phyloP scores from a whole-genome alignment of 2,329 filamentous ascomycete species.

The Cercospora sesami region DNA sequence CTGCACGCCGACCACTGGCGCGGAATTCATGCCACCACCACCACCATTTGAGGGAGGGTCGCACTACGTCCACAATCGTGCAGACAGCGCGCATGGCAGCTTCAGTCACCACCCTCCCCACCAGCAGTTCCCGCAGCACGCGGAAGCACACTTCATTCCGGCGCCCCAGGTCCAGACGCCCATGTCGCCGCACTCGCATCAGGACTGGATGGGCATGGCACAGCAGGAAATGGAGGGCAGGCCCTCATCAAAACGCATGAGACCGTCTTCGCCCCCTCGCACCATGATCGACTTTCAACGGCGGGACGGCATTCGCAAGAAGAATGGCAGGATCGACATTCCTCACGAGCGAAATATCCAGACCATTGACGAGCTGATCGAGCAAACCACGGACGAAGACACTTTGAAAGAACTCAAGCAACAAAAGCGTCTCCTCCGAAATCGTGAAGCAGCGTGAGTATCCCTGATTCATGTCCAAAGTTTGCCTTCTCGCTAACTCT shows the following conservation, averaged over 20 bases:
- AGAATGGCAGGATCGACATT: conserved; percentile 98
- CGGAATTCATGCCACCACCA: conserved; percentile 56
- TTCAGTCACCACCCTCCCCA: conserved; percentile 45
- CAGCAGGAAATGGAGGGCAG: conserved; percentile 53
- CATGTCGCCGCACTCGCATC: conserved; percentile 63
- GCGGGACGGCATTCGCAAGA: conserved; percentile 92
- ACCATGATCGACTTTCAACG: conserved; percentile 50
- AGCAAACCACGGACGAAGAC: conserved; percentile 82
- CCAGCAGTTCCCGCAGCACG: conserved; percentile 41
- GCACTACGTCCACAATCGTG: conserved; percentile 29
- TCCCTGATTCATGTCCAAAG: conserved; percentile 17
- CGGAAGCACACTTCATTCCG: conserved; percentile 47
- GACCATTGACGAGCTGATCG: conserved; percentile 93
- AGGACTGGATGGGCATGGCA: conserved; percentile 57
- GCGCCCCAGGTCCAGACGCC: conserved; percentile 56
- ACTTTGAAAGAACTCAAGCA: conserved; percentile 98
- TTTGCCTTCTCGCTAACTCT: conserved; percentile 23
- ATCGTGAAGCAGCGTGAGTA: conserved; percentile 89
- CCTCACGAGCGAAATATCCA: conserved; percentile 87
- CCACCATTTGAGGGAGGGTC: conserved; percentile 39
- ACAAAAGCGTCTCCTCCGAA: conserved; percentile 90
- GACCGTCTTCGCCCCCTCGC: conserved; percentile 64
- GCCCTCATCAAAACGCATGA: conserved; percentile 57
- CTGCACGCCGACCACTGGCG: conserved; percentile 72
- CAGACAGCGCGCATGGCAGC: conserved; percentile 40